These are phyloP conservation scores for Pyrrhoderma lamaoense DNA, from an alignment of 1,284 basidiomycete genomes.

Conservation along the genomic window DNA sequence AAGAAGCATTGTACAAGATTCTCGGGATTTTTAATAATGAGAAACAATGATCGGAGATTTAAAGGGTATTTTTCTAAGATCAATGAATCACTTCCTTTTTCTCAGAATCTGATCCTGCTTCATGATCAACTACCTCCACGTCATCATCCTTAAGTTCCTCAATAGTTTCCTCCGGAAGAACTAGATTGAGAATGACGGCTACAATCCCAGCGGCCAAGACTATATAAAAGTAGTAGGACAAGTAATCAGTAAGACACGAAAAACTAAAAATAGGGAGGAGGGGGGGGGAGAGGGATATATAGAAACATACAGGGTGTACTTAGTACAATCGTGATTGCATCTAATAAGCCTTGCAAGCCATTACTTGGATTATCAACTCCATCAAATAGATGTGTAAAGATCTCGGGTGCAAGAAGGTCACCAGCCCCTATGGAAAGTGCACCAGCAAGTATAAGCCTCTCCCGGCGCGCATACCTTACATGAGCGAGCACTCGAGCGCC, in stretches of 20 bases:
- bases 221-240: slow-evolving; percentile 19
- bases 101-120: too few species aligned
- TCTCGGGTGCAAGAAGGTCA: slow-evolving; percentile 51
- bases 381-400: slow-evolving; percentile 67
- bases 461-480: slow-evolving; percentile 58
- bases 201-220: slow-evolving; percentile 64
- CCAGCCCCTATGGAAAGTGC: slow-evolving; percentile 70
- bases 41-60: too few species aligned
- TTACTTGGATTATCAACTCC: slow-evolving; percentile 47
- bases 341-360: slow-evolving; percentile 64
- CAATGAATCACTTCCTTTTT: too few species aligned
- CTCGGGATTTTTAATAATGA: too few species aligned
- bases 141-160: too few species aligned
- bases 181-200: slow-evolving; percentile 56
- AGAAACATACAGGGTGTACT: slow-evolving; percentile 63
- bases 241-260: slow-evolving; percentile 1
- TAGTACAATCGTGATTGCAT: slow-evolving; percentile 73
- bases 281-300: neutral
- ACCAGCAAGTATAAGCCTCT: slow-evolving; percentile 71
- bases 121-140: too few species aligned
- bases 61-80: too few species aligned
- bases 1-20: too few species aligned
- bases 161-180: slow-evolving; percentile 45
- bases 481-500: slow-evolving; percentile 70
- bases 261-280: slow-evolving; percentile 2